A percentile compares a stretch with the other conserved stretches of the same genome.
Conservation (phyloP, 139 green algal species). For the Chlorokybus atmophyticus region DNA sequence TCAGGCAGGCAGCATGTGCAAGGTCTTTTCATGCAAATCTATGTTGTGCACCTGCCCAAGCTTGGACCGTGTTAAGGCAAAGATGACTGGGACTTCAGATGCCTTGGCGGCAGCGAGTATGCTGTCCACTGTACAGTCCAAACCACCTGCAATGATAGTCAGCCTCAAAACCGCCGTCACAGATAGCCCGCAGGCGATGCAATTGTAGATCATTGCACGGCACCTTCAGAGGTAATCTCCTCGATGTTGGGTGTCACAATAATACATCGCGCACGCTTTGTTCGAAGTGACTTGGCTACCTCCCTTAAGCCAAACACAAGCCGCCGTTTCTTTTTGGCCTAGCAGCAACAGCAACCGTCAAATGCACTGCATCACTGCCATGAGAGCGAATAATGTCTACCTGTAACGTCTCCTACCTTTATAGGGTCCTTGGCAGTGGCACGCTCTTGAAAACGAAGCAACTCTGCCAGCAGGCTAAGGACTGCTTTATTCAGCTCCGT, state of each 20-base stretch:
- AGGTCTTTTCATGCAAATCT: conserved; percentile 2
- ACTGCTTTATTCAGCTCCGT: too few species aligned
- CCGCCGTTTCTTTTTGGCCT: conserved; percentile 28
- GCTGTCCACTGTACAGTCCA: conserved; percentile 18
- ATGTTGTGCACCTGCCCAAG: conserved; percentile 15
- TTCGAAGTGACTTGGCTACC: conserved; percentile 12
- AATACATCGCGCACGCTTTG: conserved; percentile 15
- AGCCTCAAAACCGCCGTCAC: not conserved
- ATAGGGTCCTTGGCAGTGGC: too few species aligned
- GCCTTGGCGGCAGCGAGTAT: conserved; percentile 15
- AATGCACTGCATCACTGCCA: too few species aligned
- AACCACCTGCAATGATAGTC: conserved; percentile 11
- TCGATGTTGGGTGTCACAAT: conserved; percentile 36
- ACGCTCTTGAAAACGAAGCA: too few species aligned
- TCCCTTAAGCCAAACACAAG: conserved; percentile 24
- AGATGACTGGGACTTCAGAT: conserved; percentile 17
- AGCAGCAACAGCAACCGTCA: not conserved
- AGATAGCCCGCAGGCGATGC: not conserved
- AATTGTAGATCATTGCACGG: not conserved
- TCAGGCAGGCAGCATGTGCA: conserved; percentile 8
- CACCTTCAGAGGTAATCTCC: conserved; percentile 22
- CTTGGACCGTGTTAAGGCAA: conserved; percentile 18
- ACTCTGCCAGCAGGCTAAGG: too few species aligned
- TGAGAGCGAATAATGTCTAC: too few species aligned
- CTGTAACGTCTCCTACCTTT: too few species aligned